Conservation (phyloP, 805 yeast species). For the Teunomyces atbi region DNA sequence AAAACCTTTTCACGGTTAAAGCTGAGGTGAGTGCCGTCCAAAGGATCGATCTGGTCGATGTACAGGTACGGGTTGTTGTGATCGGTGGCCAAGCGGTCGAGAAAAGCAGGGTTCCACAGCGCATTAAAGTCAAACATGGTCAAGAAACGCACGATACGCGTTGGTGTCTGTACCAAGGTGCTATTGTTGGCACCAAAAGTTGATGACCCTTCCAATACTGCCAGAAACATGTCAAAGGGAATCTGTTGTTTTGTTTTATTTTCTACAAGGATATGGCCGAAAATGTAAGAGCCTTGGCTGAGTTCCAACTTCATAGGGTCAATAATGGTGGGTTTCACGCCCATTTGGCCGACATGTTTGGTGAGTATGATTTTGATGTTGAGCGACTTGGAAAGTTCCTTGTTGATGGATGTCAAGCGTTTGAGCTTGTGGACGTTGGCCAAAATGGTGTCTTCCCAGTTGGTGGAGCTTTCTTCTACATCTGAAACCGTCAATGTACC, state of each 20-base stretch:
- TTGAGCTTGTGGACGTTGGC: conserved; percentile 36
- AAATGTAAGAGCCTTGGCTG: conserved; percentile 36
- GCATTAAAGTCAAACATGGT: conserved; percentile 44
- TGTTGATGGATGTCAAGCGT: conserved; percentile 28
- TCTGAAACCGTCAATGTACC: conserved; percentile 8
- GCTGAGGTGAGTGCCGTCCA: conserved; percentile 27
- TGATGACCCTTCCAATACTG: conserved; percentile 36
- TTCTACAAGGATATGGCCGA: conserved; percentile 33
- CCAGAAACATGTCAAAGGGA: conserved; percentile 41
- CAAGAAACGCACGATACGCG: conserved; percentile 26
- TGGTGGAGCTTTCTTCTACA: conserved; percentile 16
- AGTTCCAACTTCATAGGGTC: conserved; percentile 31
- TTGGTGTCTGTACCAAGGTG: conserved; percentile 15
- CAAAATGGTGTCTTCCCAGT: conserved; percentile 35
- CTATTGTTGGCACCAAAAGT: conserved; percentile 23
- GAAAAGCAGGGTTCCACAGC: conserved; percentile 35
- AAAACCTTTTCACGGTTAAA: conserved; percentile 26
- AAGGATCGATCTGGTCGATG: conserved; percentile 26
- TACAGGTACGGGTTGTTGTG: conserved; percentile 28
- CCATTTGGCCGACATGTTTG: conserved; percentile 31
- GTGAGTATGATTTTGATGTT: conserved; percentile 32
- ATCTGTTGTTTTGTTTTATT: conserved; percentile 26
- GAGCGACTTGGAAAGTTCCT: conserved; percentile 25
- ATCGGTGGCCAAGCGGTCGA: conserved; percentile 33
- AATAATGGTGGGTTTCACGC: conserved; percentile 29